Evolutionary conservation across 2,329 filamentous ascomycete species (phyloP).

Genomic region (Esteya vermicola): DNA sequence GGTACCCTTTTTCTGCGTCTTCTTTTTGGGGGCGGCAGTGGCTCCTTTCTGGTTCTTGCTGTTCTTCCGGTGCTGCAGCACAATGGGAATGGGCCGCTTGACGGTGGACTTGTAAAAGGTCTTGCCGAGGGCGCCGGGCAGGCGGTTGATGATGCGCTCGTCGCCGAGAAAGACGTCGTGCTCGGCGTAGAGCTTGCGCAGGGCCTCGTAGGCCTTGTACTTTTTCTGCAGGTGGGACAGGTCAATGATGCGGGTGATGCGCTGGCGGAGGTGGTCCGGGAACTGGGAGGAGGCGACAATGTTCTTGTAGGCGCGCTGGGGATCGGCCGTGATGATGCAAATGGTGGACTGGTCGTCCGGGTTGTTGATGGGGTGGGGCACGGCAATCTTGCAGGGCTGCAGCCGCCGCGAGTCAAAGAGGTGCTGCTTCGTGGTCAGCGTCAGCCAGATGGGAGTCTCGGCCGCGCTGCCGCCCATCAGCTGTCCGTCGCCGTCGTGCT

Average conservation of each 20-base stretch:
- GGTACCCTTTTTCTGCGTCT: conserved; percentile 46
- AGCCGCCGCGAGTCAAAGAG: conserved; percentile 60
- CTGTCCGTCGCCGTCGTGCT: conserved; percentile 9
- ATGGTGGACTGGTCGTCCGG: conserved; percentile 52
- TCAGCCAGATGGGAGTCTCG: conserved; percentile 46
- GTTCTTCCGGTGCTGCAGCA: conserved; percentile 49
- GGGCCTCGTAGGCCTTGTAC: conserved; percentile 78
- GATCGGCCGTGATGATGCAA: conserved; percentile 65
- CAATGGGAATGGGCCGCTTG: conserved; percentile 79
- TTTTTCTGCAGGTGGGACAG: conserved; percentile 66
- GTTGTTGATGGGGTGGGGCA: conserved; percentile 67
- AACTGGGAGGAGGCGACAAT: conserved; percentile 62
- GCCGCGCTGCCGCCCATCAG: conserved; percentile 20
- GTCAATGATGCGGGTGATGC: conserved; percentile 66
- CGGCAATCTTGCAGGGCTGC: conserved; percentile 68
- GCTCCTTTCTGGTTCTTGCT: no score
- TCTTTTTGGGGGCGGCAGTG: conserved; percentile 24
- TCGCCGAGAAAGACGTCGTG: conserved; percentile 93
- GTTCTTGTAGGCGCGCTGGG: conserved; percentile 82
- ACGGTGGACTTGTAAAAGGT: conserved; percentile 73
- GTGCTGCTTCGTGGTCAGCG: conserved; percentile 50
- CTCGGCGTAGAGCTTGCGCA: conserved; percentile 68
- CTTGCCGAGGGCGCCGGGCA: conserved; percentile 75
- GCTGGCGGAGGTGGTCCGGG: conserved; percentile 49
- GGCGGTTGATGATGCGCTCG: conserved; percentile 60